Percentiles rank a stretch among this genome's conserved stretches.
These are phyloP conservation scores for Neurospora cerealis DNA, from an alignment of 495 filamentous ascomycete species.

Conservation along the genomic window DNA sequence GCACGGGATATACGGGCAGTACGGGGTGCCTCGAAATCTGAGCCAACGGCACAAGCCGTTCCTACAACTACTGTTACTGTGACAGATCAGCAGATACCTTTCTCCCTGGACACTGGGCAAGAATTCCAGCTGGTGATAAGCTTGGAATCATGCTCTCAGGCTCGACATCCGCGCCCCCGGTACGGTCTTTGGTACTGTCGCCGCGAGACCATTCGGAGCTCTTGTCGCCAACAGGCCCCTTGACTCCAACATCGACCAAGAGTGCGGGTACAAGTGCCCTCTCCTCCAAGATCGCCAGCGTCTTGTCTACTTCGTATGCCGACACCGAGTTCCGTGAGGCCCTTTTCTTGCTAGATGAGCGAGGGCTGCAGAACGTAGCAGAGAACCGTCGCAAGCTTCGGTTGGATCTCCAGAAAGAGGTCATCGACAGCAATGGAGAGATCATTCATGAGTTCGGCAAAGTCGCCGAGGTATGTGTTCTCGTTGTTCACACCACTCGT, in stretches of 20 bases:
- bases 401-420: conserved; percentile 81
- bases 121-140: not conserved
- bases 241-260: conserved; percentile 2
- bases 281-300: conserved; percentile 58
- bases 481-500: not conserved
- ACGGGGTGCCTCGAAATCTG: not conserved
- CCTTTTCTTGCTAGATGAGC: conserved; percentile 62
- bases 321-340: conserved; percentile 88
- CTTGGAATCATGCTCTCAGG: not conserved
- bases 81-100: not conserved
- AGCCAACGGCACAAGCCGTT: not conserved
- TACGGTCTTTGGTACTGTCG: not conserved
- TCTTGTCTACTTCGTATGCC: conserved; percentile 85
- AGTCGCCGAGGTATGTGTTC: conserved; percentile 68
- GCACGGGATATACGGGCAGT: not conserved
- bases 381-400: conserved; percentile 73
- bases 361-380: conserved; percentile 61
- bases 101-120: not conserved
- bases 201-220: conserved; percentile 4
- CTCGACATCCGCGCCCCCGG: not conserved
- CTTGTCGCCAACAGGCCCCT: conserved; percentile 7
- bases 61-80: not conserved
- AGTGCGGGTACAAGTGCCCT: conserved; percentile 17
- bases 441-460: conserved; percentile 84
- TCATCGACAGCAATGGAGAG: conserved; percentile 86